Evolutionary conservation across 2,329 filamentous ascomycete genomes (phyloP).

Genomic region (Xylariaceae sp.): DNA sequence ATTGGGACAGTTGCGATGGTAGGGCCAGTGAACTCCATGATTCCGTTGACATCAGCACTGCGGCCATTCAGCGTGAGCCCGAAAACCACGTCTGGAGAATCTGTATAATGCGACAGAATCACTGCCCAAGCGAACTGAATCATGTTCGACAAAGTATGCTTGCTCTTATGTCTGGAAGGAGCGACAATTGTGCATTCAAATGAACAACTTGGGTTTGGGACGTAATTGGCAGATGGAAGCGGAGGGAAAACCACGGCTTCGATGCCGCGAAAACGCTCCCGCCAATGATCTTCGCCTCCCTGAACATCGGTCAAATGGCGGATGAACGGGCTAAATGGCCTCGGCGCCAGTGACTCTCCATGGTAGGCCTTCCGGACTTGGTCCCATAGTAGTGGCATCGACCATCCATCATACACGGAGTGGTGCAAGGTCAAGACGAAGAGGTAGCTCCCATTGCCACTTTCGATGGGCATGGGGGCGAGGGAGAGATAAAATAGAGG

Average conservation of each 20-base stretch:
- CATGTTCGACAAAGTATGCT: conserved; percentile 8
- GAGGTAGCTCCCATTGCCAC: background rate
- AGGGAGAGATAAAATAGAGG: conserved; percentile 4
- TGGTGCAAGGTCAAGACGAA: conserved; percentile 11
- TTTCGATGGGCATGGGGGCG: background rate
- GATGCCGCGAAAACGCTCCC: background rate
- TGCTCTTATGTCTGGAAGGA: background rate
- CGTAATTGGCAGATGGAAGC: conserved; percentile 4
- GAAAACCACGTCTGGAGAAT: conserved; percentile 8
- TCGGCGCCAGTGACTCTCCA: background rate
- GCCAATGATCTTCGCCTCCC: conserved; percentile 2
- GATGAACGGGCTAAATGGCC: conserved; percentile 8
- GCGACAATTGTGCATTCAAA: background rate
- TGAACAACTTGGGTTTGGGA: conserved; percentile 4
- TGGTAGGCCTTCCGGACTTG: conserved; percentile 2
- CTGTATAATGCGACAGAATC: conserved; percentile 6
- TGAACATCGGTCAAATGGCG: background rate
- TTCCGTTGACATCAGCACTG: conserved; percentile 2
- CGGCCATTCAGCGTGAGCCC: conserved; percentile 6
- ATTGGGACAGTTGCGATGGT: conserved; percentile 9
- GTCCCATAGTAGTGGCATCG: conserved; percentile 1
- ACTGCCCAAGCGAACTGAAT: conserved; percentile 11
- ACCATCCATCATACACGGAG: conserved; percentile 10
- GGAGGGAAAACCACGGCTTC: conserved; percentile 4
- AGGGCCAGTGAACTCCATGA: conserved; percentile 7